A percentile compares a stretch with the other conserved stretches of the same genome.
Conservation (phyloP, 2,329 filamentous ascomycete genomes). For the Trichoderma sp. region DNA sequence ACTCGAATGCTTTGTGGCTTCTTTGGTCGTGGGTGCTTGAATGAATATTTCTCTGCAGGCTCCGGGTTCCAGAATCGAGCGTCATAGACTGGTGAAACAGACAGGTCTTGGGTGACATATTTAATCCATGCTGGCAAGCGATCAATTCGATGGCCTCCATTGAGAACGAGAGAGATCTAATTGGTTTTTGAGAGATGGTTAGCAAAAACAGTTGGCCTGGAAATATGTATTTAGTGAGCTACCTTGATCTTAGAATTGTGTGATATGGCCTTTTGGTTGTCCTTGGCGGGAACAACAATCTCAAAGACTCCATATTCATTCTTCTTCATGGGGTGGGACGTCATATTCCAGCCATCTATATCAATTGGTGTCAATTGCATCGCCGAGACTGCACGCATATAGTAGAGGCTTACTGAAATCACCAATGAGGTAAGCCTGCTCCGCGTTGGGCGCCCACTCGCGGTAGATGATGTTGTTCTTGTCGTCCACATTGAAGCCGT, state of each 20-base stretch:
- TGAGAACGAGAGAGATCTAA: conserved; percentile 83
- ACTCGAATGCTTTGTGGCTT: conserved; percentile 87
- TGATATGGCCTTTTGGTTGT: conserved; percentile 76
- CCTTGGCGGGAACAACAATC: conserved; percentile 69
- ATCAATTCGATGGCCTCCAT: conserved; percentile 78
- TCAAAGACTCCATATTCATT: conserved; percentile 86
- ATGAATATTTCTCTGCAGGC: conserved; percentile 70
- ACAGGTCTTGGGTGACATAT: conserved; percentile 91
- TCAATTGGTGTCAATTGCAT: conserved; percentile 34
- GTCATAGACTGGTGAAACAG: conserved; percentile 89
- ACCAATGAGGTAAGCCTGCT: conserved; percentile 81
- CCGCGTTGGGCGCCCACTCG: conserved; percentile 94
- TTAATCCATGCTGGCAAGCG: conserved; percentile 95
- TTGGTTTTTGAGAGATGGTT: background rate
- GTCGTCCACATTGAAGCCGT: conserved; percentile 78
- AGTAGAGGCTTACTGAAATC: conserved; percentile 78
- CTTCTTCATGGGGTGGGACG: conserved; percentile 84
- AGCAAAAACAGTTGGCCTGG: background rate
- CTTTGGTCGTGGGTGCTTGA: conserved; percentile 79
- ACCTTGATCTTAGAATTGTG: conserved; percentile 98
- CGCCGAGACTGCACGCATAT: background rate
- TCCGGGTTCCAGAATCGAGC: conserved; percentile 97
- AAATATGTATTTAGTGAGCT: conserved; percentile 21
- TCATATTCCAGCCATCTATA: conserved; percentile 81
- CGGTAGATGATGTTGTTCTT: conserved; percentile 87